Evolutionary conservation across 371 early-diverging fungal genomes (phyloP), one percentile per base, ranked within the genome.

Genomic region (Mortierella sp.): DNA sequence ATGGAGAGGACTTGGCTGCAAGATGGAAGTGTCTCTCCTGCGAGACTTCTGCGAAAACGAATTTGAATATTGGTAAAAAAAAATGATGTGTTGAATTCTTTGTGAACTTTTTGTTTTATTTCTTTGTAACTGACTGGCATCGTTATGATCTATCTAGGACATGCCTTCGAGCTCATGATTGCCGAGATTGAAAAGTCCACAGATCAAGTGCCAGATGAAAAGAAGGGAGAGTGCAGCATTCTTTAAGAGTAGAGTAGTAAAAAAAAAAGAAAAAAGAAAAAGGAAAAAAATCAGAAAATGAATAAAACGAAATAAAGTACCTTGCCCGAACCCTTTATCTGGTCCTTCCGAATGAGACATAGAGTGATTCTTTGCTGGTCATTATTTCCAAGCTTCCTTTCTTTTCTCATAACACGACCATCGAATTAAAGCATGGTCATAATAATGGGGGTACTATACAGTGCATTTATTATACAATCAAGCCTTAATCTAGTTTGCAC

Each of bases 21-120:
- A 88, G 90, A 73, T 97, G 96, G 95, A 88, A 91, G 18, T 96
- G 96, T 64, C 91, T 94, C 39, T 93, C 91, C 69, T 88, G 96
- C 47, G 98, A 98, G 84, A 90, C 95, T 9, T 95, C 95, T 9
- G 98, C 98, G 1, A 97, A 97, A 81, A 93, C 92, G 72, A 95
- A 96, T 70, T 93, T 93, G 64, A 97, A 97, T 73, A 95, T 96
- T 63, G 88, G 91, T 86, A 91, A 89, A 88, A 87, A 55, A 55
- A 12, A 55, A 55, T 24, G 28, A 12, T 22, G 55, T 55, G 11
- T 22, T 54, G 9, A n/a, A 28, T 28, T 20, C 5, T 63, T 54
- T 24, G 45, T 24, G 2, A 14, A 2, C 37, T 55, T 49, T n/a
- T 54, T 57, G 6, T 69, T 57, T 11, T 57, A 30, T 68, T 37